Conservation (phyloP, 495 filamentous ascomycete genomes). For the Penicillium lividum region DNA sequence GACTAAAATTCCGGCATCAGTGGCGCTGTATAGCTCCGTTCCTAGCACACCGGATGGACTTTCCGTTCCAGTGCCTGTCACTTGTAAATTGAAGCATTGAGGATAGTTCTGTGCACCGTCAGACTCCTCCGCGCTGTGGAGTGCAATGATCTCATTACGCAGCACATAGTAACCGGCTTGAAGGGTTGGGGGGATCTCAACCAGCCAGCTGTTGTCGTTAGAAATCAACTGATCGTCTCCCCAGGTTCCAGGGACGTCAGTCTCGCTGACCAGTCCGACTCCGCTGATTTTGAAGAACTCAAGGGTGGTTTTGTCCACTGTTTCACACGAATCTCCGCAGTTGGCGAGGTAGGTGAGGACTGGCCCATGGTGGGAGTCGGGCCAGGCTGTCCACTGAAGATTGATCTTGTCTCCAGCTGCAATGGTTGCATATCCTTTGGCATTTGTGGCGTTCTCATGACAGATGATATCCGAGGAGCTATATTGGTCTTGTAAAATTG, state of each 20-base stretch:
- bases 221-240: conserved; percentile 63
- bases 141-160: conserved; percentile 75
- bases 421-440: conserved; percentile 51
- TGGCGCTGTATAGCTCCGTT: conserved; percentile 58
- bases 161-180: conserved; percentile 73
- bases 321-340: conserved; percentile 62
- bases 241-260: conserved; percentile 57
- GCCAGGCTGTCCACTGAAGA: conserved; percentile 68
- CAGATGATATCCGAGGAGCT: conserved; percentile 64
- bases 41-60: conserved; percentile 57
- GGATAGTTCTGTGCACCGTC: conserved; percentile 76
- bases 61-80: conserved; percentile 63
- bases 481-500: conserved; percentile 43
- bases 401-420: conserved; percentile 55
- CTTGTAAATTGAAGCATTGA: conserved; percentile 71
- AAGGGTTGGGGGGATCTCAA: conserved; percentile 64
- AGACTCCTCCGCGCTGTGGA: conserved; percentile 57
- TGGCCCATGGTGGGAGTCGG: conserved; percentile 64
- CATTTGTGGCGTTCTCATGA: conserved; percentile 58
- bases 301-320: conserved; percentile 60
- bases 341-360: conserved; percentile 72
- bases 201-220: conserved; percentile 63
- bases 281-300: conserved; percentile 76
- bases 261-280: conserved; percentile 55
- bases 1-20: conserved; percentile 61